phyloP scores from a whole-genome alignment of 208 protist species.

The Trypanosoma grayi region DNA sequence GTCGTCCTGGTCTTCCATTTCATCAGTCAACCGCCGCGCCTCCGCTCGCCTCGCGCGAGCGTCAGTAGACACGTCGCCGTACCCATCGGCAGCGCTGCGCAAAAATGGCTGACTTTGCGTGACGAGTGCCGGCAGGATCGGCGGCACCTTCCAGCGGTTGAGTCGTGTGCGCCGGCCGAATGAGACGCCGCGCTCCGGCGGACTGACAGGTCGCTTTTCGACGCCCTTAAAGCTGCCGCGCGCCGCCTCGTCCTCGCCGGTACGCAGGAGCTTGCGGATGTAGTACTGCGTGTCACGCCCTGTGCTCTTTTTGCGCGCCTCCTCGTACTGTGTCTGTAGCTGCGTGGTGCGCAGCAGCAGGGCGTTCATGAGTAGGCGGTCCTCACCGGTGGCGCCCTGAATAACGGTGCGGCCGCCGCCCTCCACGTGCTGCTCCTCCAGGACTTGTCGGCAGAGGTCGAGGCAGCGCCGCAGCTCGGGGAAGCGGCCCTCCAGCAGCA shows the following conservation, averaged over 20 bases:
- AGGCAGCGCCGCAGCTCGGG: conserved; percentile 72
- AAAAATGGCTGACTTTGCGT: conserved; percentile 36
- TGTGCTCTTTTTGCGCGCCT: conserved; percentile 24
- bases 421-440: conserved; percentile 18
- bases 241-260: background rate
- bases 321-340: conserved; percentile 46
- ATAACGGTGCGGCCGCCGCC: conserved; percentile 8
- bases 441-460: conserved; percentile 43
- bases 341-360: conserved; percentile 56
- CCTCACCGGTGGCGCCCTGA: conserved; percentile 22
- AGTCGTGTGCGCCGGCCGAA: conserved; percentile 42
- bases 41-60: background rate
- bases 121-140: conserved; percentile 47
- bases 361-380: conserved; percentile 39
- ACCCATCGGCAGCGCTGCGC: background rate
- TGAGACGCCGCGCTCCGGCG: conserved; percentile 49
- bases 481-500: conserved; percentile 68
- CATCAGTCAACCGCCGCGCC: background rate
- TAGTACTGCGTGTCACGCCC: conserved; percentile 57
- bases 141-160: conserved; percentile 35
- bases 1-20: background rate
- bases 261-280: conserved; percentile 32
- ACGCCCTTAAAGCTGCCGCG: background rate
- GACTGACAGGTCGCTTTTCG: conserved; percentile 7
- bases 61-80: background rate